Conservation (phyloP, 169 alveolate genomes). For the Plasmodium vinckei region DNA sequence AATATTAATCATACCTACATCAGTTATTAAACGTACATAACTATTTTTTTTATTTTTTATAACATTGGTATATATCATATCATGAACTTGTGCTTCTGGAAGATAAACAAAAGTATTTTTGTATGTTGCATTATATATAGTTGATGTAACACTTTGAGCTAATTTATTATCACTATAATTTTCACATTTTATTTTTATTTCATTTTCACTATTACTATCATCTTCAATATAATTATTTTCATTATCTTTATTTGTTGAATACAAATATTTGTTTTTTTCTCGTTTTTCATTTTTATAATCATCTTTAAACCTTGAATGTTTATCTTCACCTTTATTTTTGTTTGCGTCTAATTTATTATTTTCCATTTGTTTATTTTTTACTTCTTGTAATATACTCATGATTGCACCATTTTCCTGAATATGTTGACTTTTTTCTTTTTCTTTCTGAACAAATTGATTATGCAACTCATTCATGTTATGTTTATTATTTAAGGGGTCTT, state of each 20-base stretch:
- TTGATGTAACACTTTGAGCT: constrained; percentile 74
- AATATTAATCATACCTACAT: constrained; percentile 70
- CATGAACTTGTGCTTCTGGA: constrained; percentile 49
- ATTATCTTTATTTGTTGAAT: constrained; percentile 3
- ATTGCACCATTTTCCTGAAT: constrained; percentile 68
- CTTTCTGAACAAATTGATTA: constrained; percentile 57
- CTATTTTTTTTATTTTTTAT: constrained; percentile 60
- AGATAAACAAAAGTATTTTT: constrained; percentile 46
- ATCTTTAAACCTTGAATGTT: background rate
- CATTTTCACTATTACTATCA: constrained; percentile 66
- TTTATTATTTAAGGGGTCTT: constrained; percentile 77
- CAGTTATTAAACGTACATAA: constrained; percentile 71
- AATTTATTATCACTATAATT: constrained; percentile 71
- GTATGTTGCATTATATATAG: constrained; percentile 59
- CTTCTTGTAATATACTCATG: constrained; percentile 72
- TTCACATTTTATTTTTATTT: constrained; percentile 75
- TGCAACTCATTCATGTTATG: constrained; percentile 29
- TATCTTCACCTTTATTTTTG: background rate
- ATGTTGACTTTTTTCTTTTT: constrained; percentile 7
- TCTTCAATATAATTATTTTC: background rate
- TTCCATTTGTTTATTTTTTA: constrained; percentile 27
- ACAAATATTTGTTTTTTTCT: background rate
- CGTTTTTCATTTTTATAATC: background rate
- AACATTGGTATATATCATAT: constrained; percentile 46
- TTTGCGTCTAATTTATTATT: constrained; percentile 6